Evolutionary conservation across 176 grass and related monocot species (phyloP).

Genomic region (Eleusine coracana): DNA sequence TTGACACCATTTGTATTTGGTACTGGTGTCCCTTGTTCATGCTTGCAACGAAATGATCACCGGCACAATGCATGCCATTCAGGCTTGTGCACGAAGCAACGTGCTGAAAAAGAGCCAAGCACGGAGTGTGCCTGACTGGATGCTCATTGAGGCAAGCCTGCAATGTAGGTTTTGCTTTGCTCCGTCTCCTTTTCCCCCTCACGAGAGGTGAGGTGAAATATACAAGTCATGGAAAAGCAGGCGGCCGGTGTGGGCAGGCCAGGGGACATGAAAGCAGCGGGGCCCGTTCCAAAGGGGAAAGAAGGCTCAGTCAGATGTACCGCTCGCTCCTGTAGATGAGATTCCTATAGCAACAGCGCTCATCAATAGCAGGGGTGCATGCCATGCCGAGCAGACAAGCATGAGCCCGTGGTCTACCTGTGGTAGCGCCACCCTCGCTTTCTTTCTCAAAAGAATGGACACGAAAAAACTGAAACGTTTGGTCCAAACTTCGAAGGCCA

Average conservation of each 20-base stretch:
- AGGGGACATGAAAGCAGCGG: slow-evolving; percentile 52
- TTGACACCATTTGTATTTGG: not conserved
- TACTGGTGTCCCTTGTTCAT: not conserved
- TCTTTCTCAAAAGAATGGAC: slow-evolving; percentile 52
- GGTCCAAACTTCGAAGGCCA: slow-evolving; percentile 29
- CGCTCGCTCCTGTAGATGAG: not conserved
- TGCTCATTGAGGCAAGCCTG: not conserved
- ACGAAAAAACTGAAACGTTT: slow-evolving; percentile 20
- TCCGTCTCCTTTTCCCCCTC: not conserved
- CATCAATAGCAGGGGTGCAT: slow-evolving; percentile 12
- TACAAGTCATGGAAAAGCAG: slow-evolving; percentile 40
- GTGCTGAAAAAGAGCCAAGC: slow-evolving; percentile 18
- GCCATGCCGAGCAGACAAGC: slow-evolving; percentile 35
- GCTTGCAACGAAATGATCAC: slow-evolving; percentile 51
- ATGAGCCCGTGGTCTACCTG: not conserved
- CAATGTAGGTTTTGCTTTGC: slow-evolving; percentile 14
- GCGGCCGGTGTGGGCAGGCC: slow-evolving; percentile 26
- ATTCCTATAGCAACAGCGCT: not conserved
- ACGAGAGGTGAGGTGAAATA: not conserved
- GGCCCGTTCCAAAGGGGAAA: not conserved
- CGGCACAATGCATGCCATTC: not conserved
- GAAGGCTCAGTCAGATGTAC: slow-evolving; percentile 8
- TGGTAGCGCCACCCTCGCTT: not conserved
- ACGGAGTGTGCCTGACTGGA: not conserved
- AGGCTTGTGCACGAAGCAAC: slow-evolving; percentile 56